These are phyloP conservation scores for Polygonum maritimum DNA, from an alignment of 148 eudicot genomes.

Conservation along the genomic window DNA sequence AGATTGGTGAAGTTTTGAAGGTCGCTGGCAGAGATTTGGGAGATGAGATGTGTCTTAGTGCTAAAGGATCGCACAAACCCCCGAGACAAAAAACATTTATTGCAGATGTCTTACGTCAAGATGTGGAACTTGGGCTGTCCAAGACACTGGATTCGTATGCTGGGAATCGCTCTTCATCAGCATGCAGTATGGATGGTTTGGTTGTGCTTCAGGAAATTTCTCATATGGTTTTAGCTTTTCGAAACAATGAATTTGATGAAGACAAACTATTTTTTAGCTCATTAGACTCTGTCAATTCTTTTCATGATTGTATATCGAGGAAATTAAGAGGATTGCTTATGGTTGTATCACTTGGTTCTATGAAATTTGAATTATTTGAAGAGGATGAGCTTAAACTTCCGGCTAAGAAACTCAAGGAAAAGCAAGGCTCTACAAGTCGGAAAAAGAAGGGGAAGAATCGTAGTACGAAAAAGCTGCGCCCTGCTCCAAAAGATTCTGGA, in stretches of 20 bases:
- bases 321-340: slow-evolving; percentile 75
- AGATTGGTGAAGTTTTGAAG: slow-evolving; percentile 61
- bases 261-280: slow-evolving; percentile 74
- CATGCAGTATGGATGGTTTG: slow-evolving; percentile 32
- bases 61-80: slow-evolving; percentile 24
- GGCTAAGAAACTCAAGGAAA: slow-evolving; percentile 50
- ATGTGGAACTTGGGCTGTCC: slow-evolving; percentile 24
- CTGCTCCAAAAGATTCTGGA: slow-evolving; percentile 27
- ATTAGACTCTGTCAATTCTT: slow-evolving; percentile 42
- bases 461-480: slow-evolving; percentile 37
- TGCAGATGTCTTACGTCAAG: slow-evolving; percentile 19
- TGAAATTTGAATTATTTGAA: slow-evolving; percentile 73
- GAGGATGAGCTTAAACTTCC: slow-evolving; percentile 29
- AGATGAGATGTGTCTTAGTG: slow-evolving; percentile 26
- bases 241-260: slow-evolving; percentile 33
- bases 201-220: slow-evolving; percentile 63
- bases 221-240: slow-evolving; percentile 32
- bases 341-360: slow-evolving; percentile 87
- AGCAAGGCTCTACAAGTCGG: slow-evolving; percentile 39
- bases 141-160: slow-evolving; percentile 20
- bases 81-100: slow-evolving; percentile 18
- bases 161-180: slow-evolving; percentile 23
- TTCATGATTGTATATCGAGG: slow-evolving; percentile 59
- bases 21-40: slow-evolving; percentile 27
- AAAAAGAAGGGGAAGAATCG: slow-evolving; percentile 74